Evolutionary conservation across 1,284 basidiomycete genomes (phyloP).

Genomic region (Ustilago esculenta): DNA sequence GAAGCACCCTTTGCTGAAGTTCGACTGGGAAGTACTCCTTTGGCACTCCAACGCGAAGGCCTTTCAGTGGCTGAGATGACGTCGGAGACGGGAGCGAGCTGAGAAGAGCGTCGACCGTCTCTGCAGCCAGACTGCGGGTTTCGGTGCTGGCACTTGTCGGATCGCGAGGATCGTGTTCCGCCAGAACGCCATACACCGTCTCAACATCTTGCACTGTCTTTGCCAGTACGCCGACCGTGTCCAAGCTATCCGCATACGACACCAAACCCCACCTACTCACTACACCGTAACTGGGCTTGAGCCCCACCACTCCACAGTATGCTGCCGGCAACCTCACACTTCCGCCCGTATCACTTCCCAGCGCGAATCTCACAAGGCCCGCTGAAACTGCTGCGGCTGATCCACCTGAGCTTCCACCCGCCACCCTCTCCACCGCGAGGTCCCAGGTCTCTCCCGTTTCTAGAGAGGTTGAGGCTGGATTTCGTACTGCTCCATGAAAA

Average conservation of each 20-base stretch:
- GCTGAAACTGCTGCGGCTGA: conserved; percentile 60
- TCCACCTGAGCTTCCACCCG: conserved; percentile 69
- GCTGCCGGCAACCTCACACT: conserved; percentile 91
- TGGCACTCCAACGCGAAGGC: conserved; percentile 75
- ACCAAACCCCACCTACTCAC: conserved; percentile 90
- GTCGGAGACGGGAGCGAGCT: background rate
- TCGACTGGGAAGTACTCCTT: conserved; percentile 85
- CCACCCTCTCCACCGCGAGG: conserved; percentile 71
- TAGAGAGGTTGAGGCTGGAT: conserved; percentile 36
- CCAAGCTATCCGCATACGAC: conserved; percentile 91
- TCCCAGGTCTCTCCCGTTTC: conserved; percentile 9
- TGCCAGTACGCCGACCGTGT: conserved; percentile 88
- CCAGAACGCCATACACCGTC: conserved; percentile 76
- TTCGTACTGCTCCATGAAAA: conserved; percentile 53
- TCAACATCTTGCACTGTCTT: conserved; percentile 71
- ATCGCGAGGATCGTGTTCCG: conserved; percentile 77
- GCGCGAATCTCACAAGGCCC: conserved; percentile 70
- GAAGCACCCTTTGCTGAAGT: conserved; percentile 71
- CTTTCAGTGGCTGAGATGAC: conserved; percentile 63
- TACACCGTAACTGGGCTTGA: conserved; percentile 94
- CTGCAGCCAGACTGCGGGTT: conserved; percentile 24
- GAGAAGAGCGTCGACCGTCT: conserved; percentile 4
- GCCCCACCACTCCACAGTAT: conserved; percentile 88
- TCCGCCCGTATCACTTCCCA: conserved; percentile 95
- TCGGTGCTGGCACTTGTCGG: conserved; percentile 75